Percentiles rank a stretch among this genome's conserved stretches.
phyloP scores from a whole-genome alignment of 495 filamentous ascomycete species.

The Neurospora tetraspora region DNA sequence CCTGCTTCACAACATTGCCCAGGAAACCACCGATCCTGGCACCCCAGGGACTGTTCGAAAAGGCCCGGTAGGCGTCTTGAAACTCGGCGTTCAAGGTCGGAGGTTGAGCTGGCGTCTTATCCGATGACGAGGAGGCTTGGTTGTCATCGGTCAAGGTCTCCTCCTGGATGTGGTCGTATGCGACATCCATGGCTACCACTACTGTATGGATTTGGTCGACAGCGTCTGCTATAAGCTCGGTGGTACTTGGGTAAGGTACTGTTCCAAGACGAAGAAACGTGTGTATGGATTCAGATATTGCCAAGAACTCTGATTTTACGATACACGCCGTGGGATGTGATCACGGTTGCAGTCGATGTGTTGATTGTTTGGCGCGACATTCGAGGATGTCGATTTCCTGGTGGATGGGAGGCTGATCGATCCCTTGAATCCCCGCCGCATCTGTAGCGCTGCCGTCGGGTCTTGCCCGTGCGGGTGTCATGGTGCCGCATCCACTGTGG shows the following conservation, averaged over 20 bases:
- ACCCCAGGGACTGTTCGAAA: constrained; percentile 87
- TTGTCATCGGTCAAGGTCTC: constrained; percentile 57
- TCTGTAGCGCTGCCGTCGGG: neutral
- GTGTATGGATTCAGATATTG: neutral
- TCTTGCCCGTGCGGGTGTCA: neutral
- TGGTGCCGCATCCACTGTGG: neutral
- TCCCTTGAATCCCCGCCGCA: neutral
- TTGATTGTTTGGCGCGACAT: neutral
- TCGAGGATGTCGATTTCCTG: neutral
- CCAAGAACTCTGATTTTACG: neutral
- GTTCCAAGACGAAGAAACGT: neutral
- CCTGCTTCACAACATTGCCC: constrained; percentile 81
- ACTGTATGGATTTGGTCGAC: constrained; percentile 1
- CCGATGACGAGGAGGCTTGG: constrained; percentile 34
- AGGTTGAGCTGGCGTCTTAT: constrained; percentile 36
- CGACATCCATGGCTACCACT: constrained; percentile 67
- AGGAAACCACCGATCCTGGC: constrained; percentile 78
- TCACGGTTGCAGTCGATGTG: neutral
- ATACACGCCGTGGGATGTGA: neutral
- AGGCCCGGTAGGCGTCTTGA: constrained; percentile 88
- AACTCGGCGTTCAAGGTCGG: constrained; percentile 74
- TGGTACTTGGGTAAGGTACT: neutral
- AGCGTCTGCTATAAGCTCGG: neutral
- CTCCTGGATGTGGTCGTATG: constrained; percentile 95
- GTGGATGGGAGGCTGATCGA: neutral